Evolutionary conservation across 2,329 filamentous ascomycete species (phyloP).

Genomic region (Fusarium sp.): DNA sequence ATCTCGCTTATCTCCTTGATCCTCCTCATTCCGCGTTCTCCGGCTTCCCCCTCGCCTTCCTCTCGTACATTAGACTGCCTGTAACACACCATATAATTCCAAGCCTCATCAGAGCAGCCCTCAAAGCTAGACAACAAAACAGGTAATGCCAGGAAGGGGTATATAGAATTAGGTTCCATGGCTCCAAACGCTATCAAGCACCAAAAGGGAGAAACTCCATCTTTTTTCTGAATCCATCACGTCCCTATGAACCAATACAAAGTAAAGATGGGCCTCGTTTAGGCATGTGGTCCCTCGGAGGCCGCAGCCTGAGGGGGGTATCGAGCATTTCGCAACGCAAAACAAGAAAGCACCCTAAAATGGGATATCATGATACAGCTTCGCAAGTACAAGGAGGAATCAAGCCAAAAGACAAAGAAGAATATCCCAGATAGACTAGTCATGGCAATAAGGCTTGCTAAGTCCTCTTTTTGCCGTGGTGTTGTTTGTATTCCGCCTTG

Average conservation of each 20-base stretch:
- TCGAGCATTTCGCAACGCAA: conserved; percentile 42
- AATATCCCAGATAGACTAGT: conserved; percentile 38
- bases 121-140: conserved; percentile 37
- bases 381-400: conserved; percentile 42
- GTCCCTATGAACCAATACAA: conserved; percentile 37
- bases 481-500: conserved; percentile 84
- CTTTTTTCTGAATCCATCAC: conserved; percentile 40
- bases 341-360: conserved; percentile 36
- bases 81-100: conserved; percentile 33
- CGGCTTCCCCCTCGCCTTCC: conserved; percentile 24
- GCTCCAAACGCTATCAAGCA: conserved; percentile 43
- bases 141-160: conserved; percentile 47
- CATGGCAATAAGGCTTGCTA: conserved; percentile 52
- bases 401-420: conserved; percentile 41
- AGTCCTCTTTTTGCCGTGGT: conserved; percentile 62
- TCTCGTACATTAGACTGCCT: conserved; percentile 33
- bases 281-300: conserved; percentile 46
- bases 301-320: conserved; percentile 46
- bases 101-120: conserved; percentile 22
- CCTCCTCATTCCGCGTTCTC: conserved; percentile 16
- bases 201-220: conserved; percentile 43
- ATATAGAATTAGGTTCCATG: conserved; percentile 50
- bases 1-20: conserved; percentile 21
- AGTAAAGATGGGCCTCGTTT: conserved; percentile 42
- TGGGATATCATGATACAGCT: conserved; percentile 43